These are phyloP conservation scores for Alternaria novae-zelandiae DNA, from an alignment of 2,329 filamentous ascomycete species.

Conservation along the genomic window DNA sequence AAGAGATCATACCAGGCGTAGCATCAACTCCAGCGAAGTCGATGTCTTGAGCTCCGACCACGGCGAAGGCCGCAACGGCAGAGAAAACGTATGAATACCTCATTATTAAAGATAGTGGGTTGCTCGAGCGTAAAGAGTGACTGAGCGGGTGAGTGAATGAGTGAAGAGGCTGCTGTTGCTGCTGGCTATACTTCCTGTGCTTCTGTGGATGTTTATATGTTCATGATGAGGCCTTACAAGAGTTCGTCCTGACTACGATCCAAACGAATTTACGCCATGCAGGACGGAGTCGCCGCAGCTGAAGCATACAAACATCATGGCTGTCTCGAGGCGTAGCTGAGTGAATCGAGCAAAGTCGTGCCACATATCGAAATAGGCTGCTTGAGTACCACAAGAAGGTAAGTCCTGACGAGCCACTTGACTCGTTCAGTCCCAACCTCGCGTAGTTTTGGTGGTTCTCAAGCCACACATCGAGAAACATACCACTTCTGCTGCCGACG, in stretches of 20 bases:
- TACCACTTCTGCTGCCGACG: not conserved
- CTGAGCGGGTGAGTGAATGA: not conserved
- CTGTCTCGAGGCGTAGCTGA: not conserved
- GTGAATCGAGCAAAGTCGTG: not conserved
- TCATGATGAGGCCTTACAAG: not conserved
- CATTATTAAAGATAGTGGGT: not conserved
- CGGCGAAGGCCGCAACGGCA: not conserved
- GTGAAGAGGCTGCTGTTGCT: not conserved
- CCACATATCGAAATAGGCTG: not conserved
- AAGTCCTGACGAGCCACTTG: not conserved
- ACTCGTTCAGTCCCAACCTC: not conserved
- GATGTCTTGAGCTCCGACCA: not conserved
- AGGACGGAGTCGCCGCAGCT: not conserved
- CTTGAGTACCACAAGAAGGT: not conserved
- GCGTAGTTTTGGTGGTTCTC: not conserved
- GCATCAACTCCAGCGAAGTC: not conserved
- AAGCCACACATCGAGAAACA: not conserved
- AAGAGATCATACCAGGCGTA: not conserved
- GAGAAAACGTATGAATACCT: not conserved
- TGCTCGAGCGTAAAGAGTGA: not conserved
- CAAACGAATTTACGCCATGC: not conserved
- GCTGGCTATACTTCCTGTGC: not conserved
- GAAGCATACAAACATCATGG: not conserved
- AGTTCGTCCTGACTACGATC: not conserved
- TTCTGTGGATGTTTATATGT: not conserved